Conservation (phyloP, 2,329 filamentous ascomycete genomes). For the Ophiocordyceps camponoti-floridani region DNA sequence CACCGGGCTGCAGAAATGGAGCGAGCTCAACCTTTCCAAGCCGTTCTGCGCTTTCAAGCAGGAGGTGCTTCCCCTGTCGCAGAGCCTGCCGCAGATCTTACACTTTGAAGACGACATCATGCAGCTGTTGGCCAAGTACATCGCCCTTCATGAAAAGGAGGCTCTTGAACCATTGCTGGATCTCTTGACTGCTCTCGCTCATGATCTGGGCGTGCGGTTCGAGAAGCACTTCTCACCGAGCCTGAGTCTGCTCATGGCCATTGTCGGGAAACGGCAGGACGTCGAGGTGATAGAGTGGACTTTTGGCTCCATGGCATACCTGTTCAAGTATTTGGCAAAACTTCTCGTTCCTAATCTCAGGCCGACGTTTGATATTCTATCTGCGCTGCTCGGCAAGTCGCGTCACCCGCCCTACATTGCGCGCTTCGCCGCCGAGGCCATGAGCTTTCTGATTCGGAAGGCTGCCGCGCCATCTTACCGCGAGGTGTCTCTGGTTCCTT, state of each 20-base stretch:
- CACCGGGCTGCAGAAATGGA: constrained; percentile 71
- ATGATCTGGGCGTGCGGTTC: constrained; percentile 74
- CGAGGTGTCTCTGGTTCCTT: constrained; percentile 49
- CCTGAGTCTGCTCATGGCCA: constrained; percentile 55
- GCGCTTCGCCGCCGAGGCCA: constrained; percentile 81
- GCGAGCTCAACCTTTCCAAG: constrained; percentile 75
- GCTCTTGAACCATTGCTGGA: constrained; percentile 74
- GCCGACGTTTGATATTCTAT: constrained; percentile 69
- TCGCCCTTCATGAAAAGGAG: constrained; percentile 59
- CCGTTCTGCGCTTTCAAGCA: constrained; percentile 62
- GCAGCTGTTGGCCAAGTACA: constrained; percentile 55
- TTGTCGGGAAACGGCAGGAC: constrained; percentile 61
- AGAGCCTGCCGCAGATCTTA: constrained; percentile 81
- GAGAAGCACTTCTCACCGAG: constrained; percentile 71
- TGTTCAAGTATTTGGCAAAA: constrained; percentile 92
- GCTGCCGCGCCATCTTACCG: constrained; percentile 62
- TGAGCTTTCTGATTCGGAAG: constrained; percentile 88
- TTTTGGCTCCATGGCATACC: constrained; percentile 81
- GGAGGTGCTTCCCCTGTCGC: constrained; percentile 59
- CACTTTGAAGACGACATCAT: constrained; percentile 81
- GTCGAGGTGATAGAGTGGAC: constrained; percentile 95
- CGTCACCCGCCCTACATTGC: constrained; percentile 74
- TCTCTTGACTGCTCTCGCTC: constrained; percentile 84
- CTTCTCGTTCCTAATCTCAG: constrained; percentile 71
- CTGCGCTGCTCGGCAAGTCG: constrained; percentile 66